Evolutionary conservation across 1,284 basidiomycete species (phyloP), one percentile per base, ranked within the genome.

Genomic region (Cryptococcus maquisensis): DNA sequence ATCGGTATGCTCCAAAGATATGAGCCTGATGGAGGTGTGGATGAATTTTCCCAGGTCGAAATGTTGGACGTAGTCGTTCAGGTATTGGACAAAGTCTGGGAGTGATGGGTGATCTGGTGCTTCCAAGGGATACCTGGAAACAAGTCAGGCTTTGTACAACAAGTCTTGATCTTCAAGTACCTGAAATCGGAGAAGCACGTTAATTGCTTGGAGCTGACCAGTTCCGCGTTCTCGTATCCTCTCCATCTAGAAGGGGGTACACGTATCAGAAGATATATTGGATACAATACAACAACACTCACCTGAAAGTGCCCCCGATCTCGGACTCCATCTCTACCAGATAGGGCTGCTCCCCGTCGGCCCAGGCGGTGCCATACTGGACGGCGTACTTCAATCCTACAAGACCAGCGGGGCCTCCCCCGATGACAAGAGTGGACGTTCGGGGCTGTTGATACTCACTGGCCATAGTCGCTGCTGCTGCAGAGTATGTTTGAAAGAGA

Each of bases 151-250:
- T 10, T 40, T 40, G 16, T 8, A 45, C 18, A 49, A 24, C 20
- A 35, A 32, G 36, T 18, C 20, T 16, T 10, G 15, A 28, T 10
- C 21, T 28, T 6, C 36, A 58, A 63, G 52, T 41, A 68, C 68
- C 83, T 80, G 65, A 83, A 85, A 69, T 86, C 84, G 38, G 81
- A 82, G 71, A 84, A 86, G 54, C 79, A 79, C 1, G 84, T 86
- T 45, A 86, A 75, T 65, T 85, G 84, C 56, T 71, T 72, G 41
- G 61, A 62, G 45, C 60, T 65, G 48, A 68, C 67, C 55, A 71
- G 55, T 62, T 72, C 79, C 32, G 83, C 81, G 56, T 84, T 83
- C 78, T 85, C 68, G 63, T 77, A 64, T 47, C 60, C 64, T 43
- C 71, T 55, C 58, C 62, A 73, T 38, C 68, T 67, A 51, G n/a